Evolutionary conservation across 306 rosid species (phyloP).

Genomic region (Vigna hirtella): DNA sequence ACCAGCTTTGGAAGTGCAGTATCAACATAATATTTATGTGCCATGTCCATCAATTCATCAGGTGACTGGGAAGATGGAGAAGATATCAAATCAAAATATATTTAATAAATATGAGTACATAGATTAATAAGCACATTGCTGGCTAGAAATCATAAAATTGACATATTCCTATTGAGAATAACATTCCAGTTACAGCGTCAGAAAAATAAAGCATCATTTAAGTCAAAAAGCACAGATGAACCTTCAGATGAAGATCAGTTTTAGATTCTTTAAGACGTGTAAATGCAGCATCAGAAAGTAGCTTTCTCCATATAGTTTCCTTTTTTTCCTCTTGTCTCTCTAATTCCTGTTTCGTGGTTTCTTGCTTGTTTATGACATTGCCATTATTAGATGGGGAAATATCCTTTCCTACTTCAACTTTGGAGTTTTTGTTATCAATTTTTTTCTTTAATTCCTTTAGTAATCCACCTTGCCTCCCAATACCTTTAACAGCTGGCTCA

Average conservation of each 20-base stretch:
- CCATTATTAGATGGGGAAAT: conserved; percentile 45
- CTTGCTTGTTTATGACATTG: conserved; percentile 55
- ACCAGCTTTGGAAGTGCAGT: conserved; percentile 98
- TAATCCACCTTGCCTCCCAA: conserved; percentile 95
- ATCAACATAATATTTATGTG: conserved; percentile 83
- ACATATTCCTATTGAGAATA: neutral
- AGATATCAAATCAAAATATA: conserved; percentile 39
- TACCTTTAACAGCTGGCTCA: conserved; percentile 93
- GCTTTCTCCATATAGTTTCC: conserved; percentile 76
- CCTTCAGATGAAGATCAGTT: conserved; percentile 91
- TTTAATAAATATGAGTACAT: conserved; percentile 6
- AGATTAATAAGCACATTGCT: neutral
- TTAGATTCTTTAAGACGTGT: conserved; percentile 92
- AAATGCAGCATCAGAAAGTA: conserved; percentile 85
- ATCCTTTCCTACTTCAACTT: conserved; percentile 72
- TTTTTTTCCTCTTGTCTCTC: conserved; percentile 72
- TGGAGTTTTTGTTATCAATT: conserved; percentile 64
- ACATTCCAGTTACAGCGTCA: neutral
- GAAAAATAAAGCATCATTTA: conserved; percentile 13
- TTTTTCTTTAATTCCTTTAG: conserved; percentile 92
- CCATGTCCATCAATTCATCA: conserved; percentile 92
- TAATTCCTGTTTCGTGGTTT: conserved; percentile 63
- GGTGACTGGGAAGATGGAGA: conserved; percentile 72
- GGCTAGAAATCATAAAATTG: conserved; percentile 23
- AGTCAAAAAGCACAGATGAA: conserved; percentile 43